These are phyloP conservation scores for Trifolium repens DNA, from an alignment of 306 rosid genomes.

Conservation along the genomic window DNA sequence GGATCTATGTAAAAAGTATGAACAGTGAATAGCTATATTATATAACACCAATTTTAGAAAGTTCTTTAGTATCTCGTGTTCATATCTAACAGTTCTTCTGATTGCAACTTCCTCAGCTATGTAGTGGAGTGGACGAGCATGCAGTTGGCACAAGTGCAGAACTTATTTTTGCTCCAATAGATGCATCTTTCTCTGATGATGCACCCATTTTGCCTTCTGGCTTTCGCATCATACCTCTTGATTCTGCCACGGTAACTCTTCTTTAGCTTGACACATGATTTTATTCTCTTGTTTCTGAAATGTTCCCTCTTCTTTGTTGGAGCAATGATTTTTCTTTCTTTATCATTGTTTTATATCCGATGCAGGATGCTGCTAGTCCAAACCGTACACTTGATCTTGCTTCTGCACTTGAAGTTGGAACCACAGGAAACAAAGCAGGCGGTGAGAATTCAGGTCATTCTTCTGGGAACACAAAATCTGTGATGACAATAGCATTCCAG, in stretches of 20 bases:
- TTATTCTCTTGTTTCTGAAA: background rate
- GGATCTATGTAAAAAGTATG: background rate
- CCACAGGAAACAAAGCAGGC: conserved; percentile 66
- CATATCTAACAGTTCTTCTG: conserved; percentile 38
- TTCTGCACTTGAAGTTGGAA: conserved; percentile 92
- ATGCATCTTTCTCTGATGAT: conserved; percentile 95
- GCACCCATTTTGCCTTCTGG: conserved; percentile 97
- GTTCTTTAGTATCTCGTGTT: conserved; percentile 1
- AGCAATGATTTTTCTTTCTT: conserved; percentile 15
- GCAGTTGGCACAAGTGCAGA: conserved; percentile 85
- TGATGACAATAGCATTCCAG: conserved; percentile 99
- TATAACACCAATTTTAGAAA: conserved; percentile 7
- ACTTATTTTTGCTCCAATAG: conserved; percentile 96
- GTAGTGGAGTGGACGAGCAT: conserved; percentile 92
- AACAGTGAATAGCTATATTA: conserved; percentile 6
- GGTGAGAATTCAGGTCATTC: conserved; percentile 64
- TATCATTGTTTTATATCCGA: background rate
- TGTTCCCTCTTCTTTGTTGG: background rate
- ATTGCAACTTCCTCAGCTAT: conserved; percentile 63
- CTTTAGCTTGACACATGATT: background rate
- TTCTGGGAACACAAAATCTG: conserved; percentile 80
- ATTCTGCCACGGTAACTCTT: conserved; percentile 62
- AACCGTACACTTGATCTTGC: conserved; percentile 98
- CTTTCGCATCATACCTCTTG: conserved; percentile 93
- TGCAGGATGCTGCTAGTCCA: conserved; percentile 83